Percentiles rank a stretch among this genome's conserved stretches.
Evolutionary conservation across 306 rosid species (phyloP).

Genomic region (Geum urbanum): DNA sequence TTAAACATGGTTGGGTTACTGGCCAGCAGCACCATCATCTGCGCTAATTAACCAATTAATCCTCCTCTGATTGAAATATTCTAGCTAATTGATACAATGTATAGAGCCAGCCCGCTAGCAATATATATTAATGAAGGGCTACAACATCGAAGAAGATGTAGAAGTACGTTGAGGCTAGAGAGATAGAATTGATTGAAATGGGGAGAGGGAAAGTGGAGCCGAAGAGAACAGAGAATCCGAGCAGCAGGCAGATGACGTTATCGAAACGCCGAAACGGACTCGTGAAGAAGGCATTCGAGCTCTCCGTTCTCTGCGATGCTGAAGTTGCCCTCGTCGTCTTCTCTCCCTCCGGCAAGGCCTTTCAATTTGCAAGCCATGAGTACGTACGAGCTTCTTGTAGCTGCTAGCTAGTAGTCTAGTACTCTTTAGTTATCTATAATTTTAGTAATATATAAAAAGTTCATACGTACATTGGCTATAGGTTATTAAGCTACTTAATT

Average conservation of each 20-base stretch:
- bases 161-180: not conserved
- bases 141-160: not conserved
- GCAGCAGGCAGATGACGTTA: slow-evolving; percentile 49
- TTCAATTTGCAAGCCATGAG: slow-evolving; percentile 53
- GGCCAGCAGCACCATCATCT: not conserved
- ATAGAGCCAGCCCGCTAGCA: not conserved
- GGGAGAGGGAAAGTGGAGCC: slow-evolving; percentile 54
- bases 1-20: not conserved
- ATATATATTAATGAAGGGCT: not conserved
- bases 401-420: not conserved
- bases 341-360: slow-evolving; percentile 45
- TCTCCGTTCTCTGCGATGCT: slow-evolving; percentile 51
- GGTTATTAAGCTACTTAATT: no score
- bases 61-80: not conserved
- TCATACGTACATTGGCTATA: no score
- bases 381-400: not conserved
- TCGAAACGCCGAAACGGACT: slow-evolving; percentile 52
- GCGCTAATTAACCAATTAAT: not conserved
- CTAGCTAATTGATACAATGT: not conserved
- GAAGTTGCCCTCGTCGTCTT: slow-evolving; percentile 45
- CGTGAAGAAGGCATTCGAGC: slow-evolving; percentile 53
- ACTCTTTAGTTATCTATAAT: not conserved
- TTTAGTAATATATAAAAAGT: no score
- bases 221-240: slow-evolving; percentile 51
- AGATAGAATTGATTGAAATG: slow-evolving; percentile 34